Percentiles rank a stretch among this genome's conserved stretches.
Conservation (phyloP, 2,329 filamentous ascomycete species). For the Neophaeococcomyces aloes region DNA sequence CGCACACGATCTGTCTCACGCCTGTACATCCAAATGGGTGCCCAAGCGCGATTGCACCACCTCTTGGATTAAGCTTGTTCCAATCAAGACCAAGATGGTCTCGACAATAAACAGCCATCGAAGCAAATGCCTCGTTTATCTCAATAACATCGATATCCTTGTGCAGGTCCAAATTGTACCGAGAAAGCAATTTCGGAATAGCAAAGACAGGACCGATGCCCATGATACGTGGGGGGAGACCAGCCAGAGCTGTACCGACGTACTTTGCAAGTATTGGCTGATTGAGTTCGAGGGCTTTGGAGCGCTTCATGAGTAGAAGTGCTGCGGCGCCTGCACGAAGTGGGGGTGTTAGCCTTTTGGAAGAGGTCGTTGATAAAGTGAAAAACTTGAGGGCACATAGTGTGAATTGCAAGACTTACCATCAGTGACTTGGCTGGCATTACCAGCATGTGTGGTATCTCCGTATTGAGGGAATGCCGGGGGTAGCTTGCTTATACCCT, state of each 20-base stretch:
- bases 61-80: conserved; percentile 79
- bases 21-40: conserved; percentile 87
- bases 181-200: conserved; percentile 69
- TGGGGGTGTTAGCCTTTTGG: conserved; percentile 20
- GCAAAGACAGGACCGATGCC: conserved; percentile 45
- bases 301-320: conserved; percentile 92
- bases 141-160: conserved; percentile 88
- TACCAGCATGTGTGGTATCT: conserved; percentile 76
- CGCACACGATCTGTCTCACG: conserved; percentile 81
- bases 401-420: no score
- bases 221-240: conserved; percentile 90
- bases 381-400: no score
- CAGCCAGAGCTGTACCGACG: conserved; percentile 80
- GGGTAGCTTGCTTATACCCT: conserved; percentile 71
- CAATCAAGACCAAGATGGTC: conserved; percentile 54
- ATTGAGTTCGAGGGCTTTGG: conserved; percentile 71
- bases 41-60: conserved; percentile 83
- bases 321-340: conserved; percentile 70
- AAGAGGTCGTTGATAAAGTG: neutral
- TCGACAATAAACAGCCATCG: conserved; percentile 91
- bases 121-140: conserved; percentile 95
- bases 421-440: conserved; percentile 90
- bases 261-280: conserved; percentile 94
- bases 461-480: conserved; percentile 87
- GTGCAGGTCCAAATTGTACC: conserved; percentile 64